Evolutionary conservation across 228 moss, liverwort and hornwort genomes (phyloP), one percentile per base, ranked within the genome.

Genomic region (Sphagnum magellanicum): DNA sequence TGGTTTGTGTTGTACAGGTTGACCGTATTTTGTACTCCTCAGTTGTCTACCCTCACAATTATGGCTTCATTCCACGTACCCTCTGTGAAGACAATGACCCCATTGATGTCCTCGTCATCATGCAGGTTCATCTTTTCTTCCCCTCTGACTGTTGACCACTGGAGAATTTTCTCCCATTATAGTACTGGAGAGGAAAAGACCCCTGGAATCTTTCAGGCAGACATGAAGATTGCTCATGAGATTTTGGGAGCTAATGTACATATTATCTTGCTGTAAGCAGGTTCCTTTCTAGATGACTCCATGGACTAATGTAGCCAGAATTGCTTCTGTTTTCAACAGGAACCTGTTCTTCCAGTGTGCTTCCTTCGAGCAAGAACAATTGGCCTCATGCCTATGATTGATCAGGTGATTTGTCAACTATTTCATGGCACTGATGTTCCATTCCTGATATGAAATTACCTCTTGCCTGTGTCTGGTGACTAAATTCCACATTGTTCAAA

Each of bases 31-130:
- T 96, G 69, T 93, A 96, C 72, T 96, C 91, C 6, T 96, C 93
- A n/a, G 93, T 96, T 4, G 93, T 93, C 4, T 96, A 93, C 53
- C 93, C 96, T 49, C 92, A 92, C 80, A 96, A 96, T 80, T 92
- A 92, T 61, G 95, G 95, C 53, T 96, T 96, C 81, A 89, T 96
- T 64, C 96, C 96, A 16, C 86, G 96, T 64, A 96, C 92, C 47
- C 89, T 96, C 6, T 91, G 96, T 74, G 93, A 96, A 13, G 96
- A 96, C 74, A 82, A 96, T 71, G 96, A 96, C 67, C 96, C 91
- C 67, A 84, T 96, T 69, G 93, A 88, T 70, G 91, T 91, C 69
- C 83, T 96, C 4, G 89, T 96, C 52, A 86, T 92, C 6, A 92
- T 92, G 93, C 96, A 95, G 89, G 95, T 85, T 4, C 47, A 64